A percentile compares a stretch with the other conserved stretches of the same genome.
Conservation (phyloP, 2,329 filamentous ascomycete species). For the Fusarium vanettenii region DNA sequence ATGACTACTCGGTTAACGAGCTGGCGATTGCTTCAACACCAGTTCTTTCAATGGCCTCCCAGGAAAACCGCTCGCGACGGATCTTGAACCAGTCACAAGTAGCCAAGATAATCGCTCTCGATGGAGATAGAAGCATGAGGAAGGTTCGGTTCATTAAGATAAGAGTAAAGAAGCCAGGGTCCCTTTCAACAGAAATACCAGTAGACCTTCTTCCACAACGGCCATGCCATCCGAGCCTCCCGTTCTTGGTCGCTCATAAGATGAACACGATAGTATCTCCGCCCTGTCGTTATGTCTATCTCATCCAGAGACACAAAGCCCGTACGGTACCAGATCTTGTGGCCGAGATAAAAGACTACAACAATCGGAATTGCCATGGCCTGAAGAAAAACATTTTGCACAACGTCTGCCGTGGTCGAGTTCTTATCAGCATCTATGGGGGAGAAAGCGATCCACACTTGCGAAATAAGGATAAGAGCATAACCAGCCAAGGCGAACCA, state of each 20-base stretch:
- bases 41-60: neutral
- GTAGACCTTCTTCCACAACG: constrained; percentile 80
- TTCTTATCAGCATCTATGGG: constrained; percentile 68
- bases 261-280: constrained; percentile 83
- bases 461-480: constrained; percentile 77
- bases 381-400: constrained; percentile 76
- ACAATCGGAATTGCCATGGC: constrained; percentile 79
- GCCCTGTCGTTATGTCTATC: constrained; percentile 89
- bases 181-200: constrained; percentile 74
- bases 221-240: constrained; percentile 78
- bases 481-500: constrained; percentile 84
- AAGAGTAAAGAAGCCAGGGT: neutral
- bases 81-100: neutral
- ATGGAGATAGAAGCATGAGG: neutral
- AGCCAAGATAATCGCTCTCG: neutral
- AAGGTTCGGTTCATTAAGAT: neutral
- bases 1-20: neutral
- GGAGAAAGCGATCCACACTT: constrained; percentile 88
- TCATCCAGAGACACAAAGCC: constrained; percentile 68
- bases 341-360: constrained; percentile 74
- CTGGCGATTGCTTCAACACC: neutral
- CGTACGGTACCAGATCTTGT: constrained; percentile 76
- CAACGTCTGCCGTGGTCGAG: constrained; percentile 55
- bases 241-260: constrained; percentile 82
- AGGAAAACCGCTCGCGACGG: neutral